Evolutionary conservation across 2,329 filamentous ascomycete genomes (phyloP).

Genomic region (Monilinia polystroma): DNA sequence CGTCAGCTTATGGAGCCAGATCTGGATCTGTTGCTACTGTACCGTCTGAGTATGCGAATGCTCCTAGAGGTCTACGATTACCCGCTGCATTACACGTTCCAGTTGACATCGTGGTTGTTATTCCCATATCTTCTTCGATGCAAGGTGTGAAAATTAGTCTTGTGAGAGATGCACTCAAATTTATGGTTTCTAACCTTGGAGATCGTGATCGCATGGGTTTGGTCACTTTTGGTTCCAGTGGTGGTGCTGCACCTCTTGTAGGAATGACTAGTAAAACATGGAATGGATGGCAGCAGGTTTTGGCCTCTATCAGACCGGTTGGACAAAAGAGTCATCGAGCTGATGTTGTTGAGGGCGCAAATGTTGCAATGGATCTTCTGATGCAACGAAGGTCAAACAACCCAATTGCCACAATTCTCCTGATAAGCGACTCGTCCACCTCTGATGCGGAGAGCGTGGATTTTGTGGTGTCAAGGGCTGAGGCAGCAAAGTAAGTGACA

Average conservation of each 20-base stretch:
- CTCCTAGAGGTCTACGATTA: constrained; percentile 45
- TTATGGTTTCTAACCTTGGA: constrained; percentile 85
- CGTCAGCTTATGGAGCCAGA: constrained; percentile 76
- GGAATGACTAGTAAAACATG: constrained; percentile 96
- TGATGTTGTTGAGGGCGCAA: constrained; percentile 95
- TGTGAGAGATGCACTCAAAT: constrained; percentile 85
- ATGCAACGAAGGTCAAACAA: constrained; percentile 98
- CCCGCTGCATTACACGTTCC: constrained; percentile 70
- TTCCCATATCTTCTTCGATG: constrained; percentile 97
- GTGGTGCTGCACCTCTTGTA: constrained; percentile 90
- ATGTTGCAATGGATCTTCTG: constrained; percentile 95
- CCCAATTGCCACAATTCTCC: constrained; percentile 88
- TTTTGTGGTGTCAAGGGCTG: constrained; percentile 93
- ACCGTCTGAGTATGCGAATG: constrained; percentile 85
- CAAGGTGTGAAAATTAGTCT: constrained; percentile 98
- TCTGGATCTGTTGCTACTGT: constrained; percentile 87
- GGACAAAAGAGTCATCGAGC: constrained; percentile 95
- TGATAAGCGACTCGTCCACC: constrained; percentile 96
- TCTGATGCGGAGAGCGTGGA: constrained; percentile 94
- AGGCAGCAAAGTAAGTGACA: constrained; percentile 82
- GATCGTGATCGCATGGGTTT: constrained; percentile 95
- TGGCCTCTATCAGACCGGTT: constrained; percentile 85
- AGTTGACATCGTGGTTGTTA: constrained; percentile 92
- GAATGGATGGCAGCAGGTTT: constrained; percentile 84
- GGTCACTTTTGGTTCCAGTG: constrained; percentile 93